Evolutionary conservation across 257 asterid species (phyloP), one percentile per base, ranked within the genome.

Genomic region (Apocynum venetum): DNA sequence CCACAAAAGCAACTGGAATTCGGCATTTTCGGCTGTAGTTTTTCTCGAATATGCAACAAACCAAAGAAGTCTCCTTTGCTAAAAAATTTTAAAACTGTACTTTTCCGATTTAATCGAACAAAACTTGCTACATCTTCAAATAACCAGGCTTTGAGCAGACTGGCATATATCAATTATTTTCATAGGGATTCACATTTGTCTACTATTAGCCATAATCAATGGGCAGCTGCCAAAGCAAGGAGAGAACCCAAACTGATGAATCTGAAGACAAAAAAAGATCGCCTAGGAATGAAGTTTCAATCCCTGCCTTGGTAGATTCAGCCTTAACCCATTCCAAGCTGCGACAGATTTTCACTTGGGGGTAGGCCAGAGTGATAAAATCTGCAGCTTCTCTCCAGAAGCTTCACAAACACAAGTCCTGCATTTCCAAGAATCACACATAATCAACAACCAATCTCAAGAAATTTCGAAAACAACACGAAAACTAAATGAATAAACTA

Each of bases 131-230:
- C 88, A 85, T 85, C 76, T 82, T 86, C 64, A 71, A 72, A 78
- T 49, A 66, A 57, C 68, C 65, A 66, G 78, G 73, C 76, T 69
- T 77, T 41, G 55, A 77, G 68, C 59, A 76, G 71, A 83, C n/a
- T 0, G 66, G 3, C 11, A 63, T 63, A 72, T 72, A 78, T 48
- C 15, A 72, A 73, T 55, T 79, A 80, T 76, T 77, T 43, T n/a
- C 71, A 31, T 47, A 47, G 64, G 63, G 41, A 36, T 47, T 71
- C 86, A 88, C 87, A 78, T 83, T 71, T 78, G 57, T 15, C 13
- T 4, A 52, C 53, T 46, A 76, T 89, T 84, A 90, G 88, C 92
- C 93, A 74, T 87, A 88, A 86, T 89, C 97, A 80, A 88, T 85
- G 8, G 93, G 95, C 68, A 89, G 76, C 78, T 80, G 80, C 91